Evolutionary conservation across 1,284 basidiomycete species (phyloP).

Genomic region (Fomitopsis schrenkii): DNA sequence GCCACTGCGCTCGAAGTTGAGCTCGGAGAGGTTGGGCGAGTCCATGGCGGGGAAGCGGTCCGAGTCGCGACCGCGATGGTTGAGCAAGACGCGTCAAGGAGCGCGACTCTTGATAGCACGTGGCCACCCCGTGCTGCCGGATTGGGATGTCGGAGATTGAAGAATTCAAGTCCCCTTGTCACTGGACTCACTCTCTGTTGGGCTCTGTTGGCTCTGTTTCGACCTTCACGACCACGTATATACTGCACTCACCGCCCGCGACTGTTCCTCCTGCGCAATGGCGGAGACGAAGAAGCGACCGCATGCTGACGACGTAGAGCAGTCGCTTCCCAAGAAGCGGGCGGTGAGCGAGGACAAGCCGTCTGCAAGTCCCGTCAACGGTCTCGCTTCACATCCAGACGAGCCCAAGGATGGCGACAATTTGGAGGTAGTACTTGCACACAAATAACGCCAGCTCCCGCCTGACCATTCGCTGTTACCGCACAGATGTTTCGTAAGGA

Average conservation of each 20-base stretch:
- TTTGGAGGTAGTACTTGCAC: conserved; percentile 55
- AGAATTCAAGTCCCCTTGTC: conserved; percentile 8
- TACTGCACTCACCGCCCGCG: background rate
- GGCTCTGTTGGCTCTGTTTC: background rate
- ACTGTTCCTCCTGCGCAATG: conserved; percentile 29
- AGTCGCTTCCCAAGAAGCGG: conserved; percentile 59
- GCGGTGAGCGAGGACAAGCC: conserved; percentile 52
- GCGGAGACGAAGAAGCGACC: conserved; percentile 60
- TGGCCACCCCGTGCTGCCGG: background rate
- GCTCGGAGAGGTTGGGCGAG: conserved; percentile 30
- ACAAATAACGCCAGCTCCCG: background rate
- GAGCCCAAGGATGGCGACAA: conserved; percentile 60
- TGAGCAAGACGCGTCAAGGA: conserved; percentile 1
- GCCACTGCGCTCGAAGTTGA: conserved; percentile 31
- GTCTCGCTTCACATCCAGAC: conserved; percentile 40
- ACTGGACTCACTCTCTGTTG: background rate
- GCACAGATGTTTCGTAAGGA: conserved; percentile 64
- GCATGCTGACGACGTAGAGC: conserved; percentile 50
- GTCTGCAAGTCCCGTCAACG: conserved; percentile 57
- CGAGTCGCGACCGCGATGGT: background rate
- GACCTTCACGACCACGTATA: conserved; percentile 1
- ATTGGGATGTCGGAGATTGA: conserved; percentile 18
- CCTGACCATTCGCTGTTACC: conserved; percentile 44
- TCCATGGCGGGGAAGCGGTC: conserved; percentile 20
- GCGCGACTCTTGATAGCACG: background rate